Percentiles rank a stretch among this genome's conserved stretches.
phyloP scores from a whole-genome alignment of 495 filamentous ascomycete species.

The Tuber borchii region DNA sequence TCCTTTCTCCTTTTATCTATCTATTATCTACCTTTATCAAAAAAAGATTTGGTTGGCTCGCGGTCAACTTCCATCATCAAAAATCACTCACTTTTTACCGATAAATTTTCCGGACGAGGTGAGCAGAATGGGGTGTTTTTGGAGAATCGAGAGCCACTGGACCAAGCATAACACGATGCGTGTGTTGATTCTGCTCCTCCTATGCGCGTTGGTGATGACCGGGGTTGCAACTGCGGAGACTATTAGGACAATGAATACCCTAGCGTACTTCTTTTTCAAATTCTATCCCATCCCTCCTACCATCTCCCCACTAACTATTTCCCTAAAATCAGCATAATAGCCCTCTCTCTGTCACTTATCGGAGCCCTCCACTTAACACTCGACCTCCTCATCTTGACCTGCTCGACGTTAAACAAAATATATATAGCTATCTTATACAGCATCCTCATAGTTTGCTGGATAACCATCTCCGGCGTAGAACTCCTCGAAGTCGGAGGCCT shows the following conservation, averaged over 20 bases:
- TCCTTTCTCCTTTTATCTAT: not conserved
- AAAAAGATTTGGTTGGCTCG: not conserved
- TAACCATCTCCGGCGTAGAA: not conserved
- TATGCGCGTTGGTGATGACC: not conserved
- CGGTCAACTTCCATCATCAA: not conserved
- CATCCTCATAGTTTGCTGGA: constrained; percentile 1
- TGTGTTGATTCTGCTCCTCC: not conserved
- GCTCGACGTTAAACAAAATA: not conserved
- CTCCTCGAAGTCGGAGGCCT: not conserved
- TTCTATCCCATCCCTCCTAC: not conserved
- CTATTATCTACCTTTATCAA: not conserved
- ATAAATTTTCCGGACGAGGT: not conserved
- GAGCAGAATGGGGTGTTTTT: not conserved
- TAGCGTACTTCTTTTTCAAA: not conserved
- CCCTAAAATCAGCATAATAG: not conserved
- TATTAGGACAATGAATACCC: not conserved
- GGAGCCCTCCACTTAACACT: not conserved
- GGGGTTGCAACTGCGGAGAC: not conserved
- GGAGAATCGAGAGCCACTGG: not conserved
- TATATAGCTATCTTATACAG: not conserved
- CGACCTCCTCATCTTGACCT: not conserved
- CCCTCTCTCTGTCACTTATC: not conserved
- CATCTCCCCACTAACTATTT: not conserved
- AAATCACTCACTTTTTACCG: not conserved
- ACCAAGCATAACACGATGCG: not conserved